Evolutionary conservation across 1,284 basidiomycete genomes (phyloP).

Genomic region (Ceratobasidium sp.): DNA sequence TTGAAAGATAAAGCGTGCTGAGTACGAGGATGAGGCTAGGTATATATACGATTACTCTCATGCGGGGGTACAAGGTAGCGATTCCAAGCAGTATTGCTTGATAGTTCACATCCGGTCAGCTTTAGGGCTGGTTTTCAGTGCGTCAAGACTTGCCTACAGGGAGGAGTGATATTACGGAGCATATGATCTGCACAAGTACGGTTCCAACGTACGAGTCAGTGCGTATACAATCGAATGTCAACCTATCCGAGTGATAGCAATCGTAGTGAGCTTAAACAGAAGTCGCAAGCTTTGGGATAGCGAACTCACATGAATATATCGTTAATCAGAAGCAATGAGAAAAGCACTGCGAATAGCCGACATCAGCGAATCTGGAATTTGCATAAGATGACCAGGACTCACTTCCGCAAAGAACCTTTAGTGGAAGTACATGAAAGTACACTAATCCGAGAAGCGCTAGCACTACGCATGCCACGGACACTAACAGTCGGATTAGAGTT

Average conservation of each 20-base stretch:
- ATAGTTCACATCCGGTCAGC: background rate
- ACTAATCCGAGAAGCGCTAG: background rate
- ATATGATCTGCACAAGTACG: background rate
- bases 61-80: background rate
- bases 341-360: background rate
- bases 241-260: background rate
- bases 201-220: constrained; percentile 8
- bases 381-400: background rate
- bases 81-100: too few species aligned
- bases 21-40: background rate
- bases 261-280: background rate
- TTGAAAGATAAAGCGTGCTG: background rate
- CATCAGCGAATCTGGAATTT: background rate
- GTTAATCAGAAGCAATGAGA: background rate
- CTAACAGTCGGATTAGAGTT: background rate
- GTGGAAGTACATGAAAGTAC: background rate
- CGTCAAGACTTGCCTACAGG: background rate
- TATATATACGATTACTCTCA: background rate
- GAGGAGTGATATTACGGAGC: background rate
- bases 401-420: background rate
- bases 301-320: constrained; percentile 14
- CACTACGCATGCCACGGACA: background rate
- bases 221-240: constrained; percentile 23
- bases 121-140: too few species aligned
- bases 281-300: background rate